A percentile compares a stretch with the other conserved stretches of the same genome.
phyloP scores from a whole-genome alignment of 2,329 filamentous ascomycete genomes.

The Emydomyces testavorans region DNA sequence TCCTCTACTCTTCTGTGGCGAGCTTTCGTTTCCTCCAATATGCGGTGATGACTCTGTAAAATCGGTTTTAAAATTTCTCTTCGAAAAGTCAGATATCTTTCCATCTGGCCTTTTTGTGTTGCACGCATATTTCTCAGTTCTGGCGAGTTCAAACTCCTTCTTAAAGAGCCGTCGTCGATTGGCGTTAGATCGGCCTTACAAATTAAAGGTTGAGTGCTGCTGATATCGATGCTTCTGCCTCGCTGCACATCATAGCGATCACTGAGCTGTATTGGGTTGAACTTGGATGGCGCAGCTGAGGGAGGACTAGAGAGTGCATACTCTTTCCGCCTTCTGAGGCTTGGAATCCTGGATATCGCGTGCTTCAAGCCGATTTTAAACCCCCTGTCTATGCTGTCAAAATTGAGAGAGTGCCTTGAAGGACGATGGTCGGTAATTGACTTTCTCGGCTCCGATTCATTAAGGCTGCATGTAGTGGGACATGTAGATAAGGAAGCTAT shows the following conservation, averaged over 20 bases:
- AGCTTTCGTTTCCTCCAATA: slow-evolving; percentile 23
- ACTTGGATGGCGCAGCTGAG: not conserved
- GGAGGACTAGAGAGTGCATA: not conserved
- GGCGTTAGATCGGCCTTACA: not conserved
- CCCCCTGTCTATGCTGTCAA: slow-evolving; percentile 14
- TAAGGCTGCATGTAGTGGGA: slow-evolving; percentile 31
- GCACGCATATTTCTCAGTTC: slow-evolving; percentile 16
- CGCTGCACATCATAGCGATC: not conserved
- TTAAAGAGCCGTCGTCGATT: slow-evolving; percentile 26
- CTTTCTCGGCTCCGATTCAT: slow-evolving; percentile 21
- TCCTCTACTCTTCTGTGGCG: slow-evolving; percentile 26
- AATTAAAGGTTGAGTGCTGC: not conserved
- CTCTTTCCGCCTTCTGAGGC: slow-evolving; percentile 10
- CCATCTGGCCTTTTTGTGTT: slow-evolving; percentile 10
- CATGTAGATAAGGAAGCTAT: slow-evolving; percentile 31
- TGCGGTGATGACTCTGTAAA: slow-evolving; percentile 23
- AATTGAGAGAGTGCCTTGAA: slow-evolving; percentile 19
- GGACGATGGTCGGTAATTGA: slow-evolving; percentile 13
- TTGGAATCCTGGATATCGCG: slow-evolving; percentile 13
- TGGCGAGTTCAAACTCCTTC: slow-evolving; percentile 27
- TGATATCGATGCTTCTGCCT: slow-evolving; percentile 4
- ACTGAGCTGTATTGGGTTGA: not conserved
- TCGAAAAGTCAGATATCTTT: slow-evolving; percentile 22
- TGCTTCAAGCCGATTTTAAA: slow-evolving; percentile 14
- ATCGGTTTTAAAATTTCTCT: slow-evolving; percentile 24